phyloP scores from a whole-genome alignment of 768 basidiomycete genomes.

The Chlorophyllum brunneum region DNA sequence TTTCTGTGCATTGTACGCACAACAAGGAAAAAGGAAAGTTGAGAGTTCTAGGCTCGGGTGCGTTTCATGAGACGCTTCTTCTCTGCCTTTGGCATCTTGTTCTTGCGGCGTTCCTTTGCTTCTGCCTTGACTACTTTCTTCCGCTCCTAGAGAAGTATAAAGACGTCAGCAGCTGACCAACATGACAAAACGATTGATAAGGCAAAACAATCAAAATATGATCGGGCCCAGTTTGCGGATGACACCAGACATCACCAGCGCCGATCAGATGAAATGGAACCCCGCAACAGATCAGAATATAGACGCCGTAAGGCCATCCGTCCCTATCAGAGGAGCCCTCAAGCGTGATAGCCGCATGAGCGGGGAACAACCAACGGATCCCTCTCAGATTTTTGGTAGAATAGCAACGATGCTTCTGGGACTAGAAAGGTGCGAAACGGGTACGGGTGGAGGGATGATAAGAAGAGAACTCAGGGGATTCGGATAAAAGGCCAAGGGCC shows the following conservation, averaged over 20 bases:
- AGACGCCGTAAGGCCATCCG: not conserved
- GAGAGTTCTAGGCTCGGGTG: conserved; percentile 19
- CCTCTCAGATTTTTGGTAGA: not conserved
- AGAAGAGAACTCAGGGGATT: not conserved
- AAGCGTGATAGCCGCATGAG: not conserved
- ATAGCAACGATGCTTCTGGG: not conserved
- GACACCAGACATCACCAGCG: not conserved
- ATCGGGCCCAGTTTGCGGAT: not conserved
- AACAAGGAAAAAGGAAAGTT: not conserved
- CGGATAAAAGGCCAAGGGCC: not conserved
- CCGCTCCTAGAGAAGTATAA: conserved; percentile 59
- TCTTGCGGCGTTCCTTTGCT: conserved; percentile 81
- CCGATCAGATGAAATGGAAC: not conserved
- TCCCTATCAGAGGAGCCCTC: not conserved
- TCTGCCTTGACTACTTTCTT: conserved; percentile 88
- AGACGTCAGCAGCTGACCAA: not conserved
- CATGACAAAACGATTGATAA: not conserved
- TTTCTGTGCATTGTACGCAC: not conserved
- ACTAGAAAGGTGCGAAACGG: not conserved
- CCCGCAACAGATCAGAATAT: not conserved
- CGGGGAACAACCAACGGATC: not conserved
- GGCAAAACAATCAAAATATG: not conserved
- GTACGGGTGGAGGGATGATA: not conserved
- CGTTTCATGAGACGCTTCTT: conserved; percentile 83
- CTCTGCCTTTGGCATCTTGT: conserved; percentile 94